Percentiles rank a stretch among this genome's conserved stretches.
phyloP scores from a whole-genome alignment of 257 asterid species.

The Marsdenia floribunda region DNA sequence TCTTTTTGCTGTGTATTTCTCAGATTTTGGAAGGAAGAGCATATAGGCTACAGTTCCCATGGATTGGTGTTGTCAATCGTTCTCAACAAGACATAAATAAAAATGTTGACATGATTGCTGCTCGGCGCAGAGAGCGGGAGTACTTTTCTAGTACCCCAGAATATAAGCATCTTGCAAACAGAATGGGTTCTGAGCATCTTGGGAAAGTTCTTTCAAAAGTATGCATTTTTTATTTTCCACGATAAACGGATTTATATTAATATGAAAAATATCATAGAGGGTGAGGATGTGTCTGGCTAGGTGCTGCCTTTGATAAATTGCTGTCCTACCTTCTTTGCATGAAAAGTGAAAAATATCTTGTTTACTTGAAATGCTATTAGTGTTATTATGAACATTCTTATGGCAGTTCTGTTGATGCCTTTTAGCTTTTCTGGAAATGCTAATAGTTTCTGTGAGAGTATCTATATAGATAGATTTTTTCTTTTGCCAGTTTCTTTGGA shows the following conservation, averaged over 20 bases:
- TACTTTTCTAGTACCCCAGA: slow-evolving; percentile 90
- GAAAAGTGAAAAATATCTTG: background rate
- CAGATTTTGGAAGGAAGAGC: slow-evolving; percentile 93
- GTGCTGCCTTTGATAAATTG: background rate
- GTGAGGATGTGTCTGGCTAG: background rate
- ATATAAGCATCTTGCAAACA: slow-evolving; percentile 73
- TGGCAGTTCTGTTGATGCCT: background rate
- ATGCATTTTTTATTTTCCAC: slow-evolving; percentile 19
- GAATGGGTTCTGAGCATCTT: slow-evolving; percentile 97
- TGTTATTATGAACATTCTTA: background rate
- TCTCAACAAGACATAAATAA: slow-evolving; percentile 95
- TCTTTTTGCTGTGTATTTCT: slow-evolving; percentile 13
- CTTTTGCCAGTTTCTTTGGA: background rate
- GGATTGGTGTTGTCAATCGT: slow-evolving; percentile 98
- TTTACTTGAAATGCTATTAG: background rate
- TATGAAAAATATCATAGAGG: background rate
- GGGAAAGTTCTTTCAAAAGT: slow-evolving; percentile 94
- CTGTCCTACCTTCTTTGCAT: background rate
- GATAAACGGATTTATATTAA: background rate
- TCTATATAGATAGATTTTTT: too few relatives aligned
- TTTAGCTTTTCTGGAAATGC: too few relatives aligned
- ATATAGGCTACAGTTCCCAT: slow-evolving; percentile 86
- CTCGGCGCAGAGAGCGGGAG: slow-evolving; percentile 88
- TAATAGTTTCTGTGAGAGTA: too few relatives aligned
- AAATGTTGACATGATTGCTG: slow-evolving; percentile 94